Evolutionary conservation across 2,329 filamentous ascomycete species (phyloP), one percentile per base, ranked within the genome.

Genomic region (Colletotrichum shisoi): DNA sequence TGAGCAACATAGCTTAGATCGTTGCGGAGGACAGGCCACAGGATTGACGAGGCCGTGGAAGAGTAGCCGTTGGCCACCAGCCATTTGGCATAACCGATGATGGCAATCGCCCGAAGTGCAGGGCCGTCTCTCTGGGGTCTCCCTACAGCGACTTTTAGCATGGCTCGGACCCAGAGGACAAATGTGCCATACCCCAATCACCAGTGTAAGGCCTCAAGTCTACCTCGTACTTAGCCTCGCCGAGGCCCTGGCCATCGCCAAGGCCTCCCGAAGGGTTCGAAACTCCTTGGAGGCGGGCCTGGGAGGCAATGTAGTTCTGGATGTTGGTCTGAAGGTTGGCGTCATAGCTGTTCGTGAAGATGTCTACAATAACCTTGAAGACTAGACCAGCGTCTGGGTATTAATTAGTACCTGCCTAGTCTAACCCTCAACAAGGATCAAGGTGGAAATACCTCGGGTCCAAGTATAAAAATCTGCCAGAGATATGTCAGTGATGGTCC

Each of bases 41-140:
- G 79, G 51, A 85, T 82, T 52, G 80, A 76, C 4, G 77, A 78
- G 2, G 86, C 89, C 0, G 84, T 85, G 2, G 80, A 80, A 12
- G 87, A 80, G 72, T 89, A 87, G 9, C 88, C 89, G 69, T 91
- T 90, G 49, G 79, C 79, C 57, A 93, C 79, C 34, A 94, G 80
- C 86, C 90, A 92, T 73, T 89, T 88, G 7, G 89, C 85, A 74
- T 94, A 95, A 0, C 83, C 82, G 61, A 91, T 89, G 73, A 95
- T 77, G 2, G 92, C 87, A 52, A 87, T 92, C 1, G 91, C 91
- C 57, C 92, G 85, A 45, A 95, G 84, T 24, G 92, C 87, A 27
- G 92, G 92, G 0, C 92, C 92, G 76, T 95, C 92, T 48, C 90
- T 84, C 77, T 95, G 92, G 13, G 92, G 92, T 21, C 92, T 87